Evolutionary conservation across 2,329 filamentous ascomycete species (phyloP).

Genomic region (Neopestalotiopsis sp.): DNA sequence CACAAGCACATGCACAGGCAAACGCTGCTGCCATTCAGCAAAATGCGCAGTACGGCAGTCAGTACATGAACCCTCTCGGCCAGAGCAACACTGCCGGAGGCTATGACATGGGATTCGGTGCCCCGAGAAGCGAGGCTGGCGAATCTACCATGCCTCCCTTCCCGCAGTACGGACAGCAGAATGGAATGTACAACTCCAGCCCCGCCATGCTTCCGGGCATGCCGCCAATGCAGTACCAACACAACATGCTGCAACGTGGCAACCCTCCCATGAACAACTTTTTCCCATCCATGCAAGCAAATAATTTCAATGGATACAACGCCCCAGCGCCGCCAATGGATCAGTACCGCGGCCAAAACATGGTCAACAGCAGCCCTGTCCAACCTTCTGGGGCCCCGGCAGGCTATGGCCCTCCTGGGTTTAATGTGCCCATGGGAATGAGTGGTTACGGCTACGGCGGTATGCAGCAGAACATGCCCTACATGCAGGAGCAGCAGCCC

Average conservation of each 20-base stretch:
- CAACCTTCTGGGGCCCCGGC: conserved; percentile 46
- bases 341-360: conserved; percentile 59
- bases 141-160: conserved; percentile 58
- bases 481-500: conserved; percentile 63
- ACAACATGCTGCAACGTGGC: conserved; percentile 60
- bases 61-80: conserved; percentile 60
- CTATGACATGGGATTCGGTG: conserved; percentile 59
- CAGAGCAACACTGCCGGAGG: conserved; percentile 43
- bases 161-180: conserved; percentile 55
- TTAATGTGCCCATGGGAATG: conserved; percentile 38
- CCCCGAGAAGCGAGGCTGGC: conserved; percentile 58
- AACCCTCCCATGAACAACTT: conserved; percentile 61
- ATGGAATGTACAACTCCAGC: conserved; percentile 56
- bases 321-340: conserved; percentile 56
- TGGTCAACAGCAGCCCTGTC: conserved; percentile 58
- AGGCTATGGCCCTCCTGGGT: conserved; percentile 39
- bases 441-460: conserved; percentile 45
- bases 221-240: conserved; percentile 65
- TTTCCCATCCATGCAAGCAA: conserved; percentile 61
- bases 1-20: conserved; percentile 33
- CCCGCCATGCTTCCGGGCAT: conserved; percentile 54
- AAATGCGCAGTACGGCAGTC: conserved; percentile 48
- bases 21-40: conserved; percentile 39
- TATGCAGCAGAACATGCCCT: conserved; percentile 55
- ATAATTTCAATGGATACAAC: conserved; percentile 60